Conservation (phyloP, 768 basidiomycete species). For the Termitomyces titanicus region DNA sequence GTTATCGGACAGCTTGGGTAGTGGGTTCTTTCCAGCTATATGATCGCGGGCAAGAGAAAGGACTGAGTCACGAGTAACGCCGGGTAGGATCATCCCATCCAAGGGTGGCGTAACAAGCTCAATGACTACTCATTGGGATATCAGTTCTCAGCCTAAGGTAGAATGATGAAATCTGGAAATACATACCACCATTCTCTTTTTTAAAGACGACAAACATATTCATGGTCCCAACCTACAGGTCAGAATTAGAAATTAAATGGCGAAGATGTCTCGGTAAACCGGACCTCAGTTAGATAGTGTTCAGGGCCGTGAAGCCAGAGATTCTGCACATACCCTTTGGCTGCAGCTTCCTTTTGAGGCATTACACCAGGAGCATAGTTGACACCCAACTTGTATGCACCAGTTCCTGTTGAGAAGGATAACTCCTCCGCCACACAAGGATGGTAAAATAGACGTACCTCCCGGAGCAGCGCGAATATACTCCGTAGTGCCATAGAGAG, state of each 20-base stretch:
- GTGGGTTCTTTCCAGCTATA: slow-evolving; percentile 35
- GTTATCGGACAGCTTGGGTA: slow-evolving; percentile 51
- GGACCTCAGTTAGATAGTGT: slow-evolving; percentile 49
- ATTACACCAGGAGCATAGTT: slow-evolving; percentile 89
- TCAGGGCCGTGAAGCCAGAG: slow-evolving; percentile 84
- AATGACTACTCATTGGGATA: slow-evolving; percentile 38
- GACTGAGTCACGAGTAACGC: slow-evolving; percentile 86
- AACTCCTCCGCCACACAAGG: neutral
- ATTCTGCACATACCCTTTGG: slow-evolving; percentile 81
- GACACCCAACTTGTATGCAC: slow-evolving; percentile 82
- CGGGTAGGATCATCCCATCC: slow-evolving; percentile 90
- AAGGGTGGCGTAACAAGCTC: slow-evolving; percentile 88
- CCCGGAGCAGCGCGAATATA: slow-evolving; percentile 84
- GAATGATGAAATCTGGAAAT: neutral
- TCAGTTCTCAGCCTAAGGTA: slow-evolving; percentile 15
- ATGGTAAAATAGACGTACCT: slow-evolving; percentile 38
- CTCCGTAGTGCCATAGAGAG: slow-evolving; percentile 82
- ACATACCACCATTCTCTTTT: slow-evolving; percentile 58
- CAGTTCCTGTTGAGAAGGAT: slow-evolving; percentile 51
- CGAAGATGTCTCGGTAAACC: neutral
- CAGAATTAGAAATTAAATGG: slow-evolving; percentile 20
- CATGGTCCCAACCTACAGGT: slow-evolving; percentile 82
- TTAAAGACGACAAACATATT: slow-evolving; percentile 85
- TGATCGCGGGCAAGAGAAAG: slow-evolving; percentile 69
- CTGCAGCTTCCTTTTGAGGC: slow-evolving; percentile 75